Base-by-base conservation (phyloP, 768 basidiomycete species). In the Phanerodontia chrysosporium region DNA sequence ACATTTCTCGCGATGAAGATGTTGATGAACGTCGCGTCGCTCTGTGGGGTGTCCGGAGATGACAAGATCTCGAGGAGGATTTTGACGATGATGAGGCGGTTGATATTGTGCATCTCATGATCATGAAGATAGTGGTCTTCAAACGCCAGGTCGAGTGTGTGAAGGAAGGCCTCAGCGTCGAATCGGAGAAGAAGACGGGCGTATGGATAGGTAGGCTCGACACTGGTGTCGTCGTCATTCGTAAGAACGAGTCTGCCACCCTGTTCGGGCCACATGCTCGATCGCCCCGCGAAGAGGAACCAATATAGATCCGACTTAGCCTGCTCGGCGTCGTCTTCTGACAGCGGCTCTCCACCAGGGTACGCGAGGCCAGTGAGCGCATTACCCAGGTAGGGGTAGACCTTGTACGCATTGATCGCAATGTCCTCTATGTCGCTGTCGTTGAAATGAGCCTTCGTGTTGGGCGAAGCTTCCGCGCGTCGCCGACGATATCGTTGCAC, bases 1-100 rank as follows among this genome's bases (percentile, higher is more conserved):
- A 97, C 84, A 71, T 98, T 99, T 59, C 95, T 88, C 3, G 97
- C 92, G 58, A 98, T 82, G 73, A 99, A 99, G 61, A 99, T 98
- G 68, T 95, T 86, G 51, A 96, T 80, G 71, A 99, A 91, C 2
- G 91, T 94, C 58, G 76, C 74, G 68, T 92, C 93, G 42, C 79
- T 72, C 28, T 82, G 72, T 0, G 83, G 73, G 27, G 94, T 73
- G 51, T 78, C 77, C 24, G 81, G 78, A 53, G 75, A 69, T 5
- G 83, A 76, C 6, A 88, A 64, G 35, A 95, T 85, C 67, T 98
- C 94, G 58, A 95, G 79, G 35, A 98, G 76, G 56, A 93, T 87
- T 65, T 88, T 88, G 67, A 95, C 77, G 63, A 98, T 86, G 58
- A 89, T 80, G 42, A 95, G 85, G 35, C 96, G 89, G 63, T 80